Evolutionary conservation across 148 eudicot genomes (phyloP).

Genomic region (Rheum nobile): DNA sequence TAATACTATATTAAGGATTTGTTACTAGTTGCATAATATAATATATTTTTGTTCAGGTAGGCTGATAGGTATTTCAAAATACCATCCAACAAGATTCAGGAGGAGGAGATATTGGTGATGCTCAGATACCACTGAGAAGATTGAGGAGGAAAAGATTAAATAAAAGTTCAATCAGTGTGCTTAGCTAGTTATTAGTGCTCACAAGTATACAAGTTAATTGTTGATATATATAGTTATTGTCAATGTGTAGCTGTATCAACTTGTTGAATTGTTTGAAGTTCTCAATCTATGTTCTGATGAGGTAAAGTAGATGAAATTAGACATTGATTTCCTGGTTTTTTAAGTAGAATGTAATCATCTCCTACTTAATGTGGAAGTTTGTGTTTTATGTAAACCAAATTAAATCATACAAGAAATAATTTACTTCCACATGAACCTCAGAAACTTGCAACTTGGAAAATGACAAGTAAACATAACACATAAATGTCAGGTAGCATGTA

Average conservation of each 20-base stretch:
- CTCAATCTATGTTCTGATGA: too few relatives aligned
- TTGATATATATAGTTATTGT: too few relatives aligned
- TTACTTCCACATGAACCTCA: neutral
- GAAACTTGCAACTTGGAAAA: neutral
- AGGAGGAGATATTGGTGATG: conserved; percentile 30
- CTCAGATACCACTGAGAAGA: too few relatives aligned
- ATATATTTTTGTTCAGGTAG: conserved; percentile 20
- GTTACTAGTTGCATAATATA: neutral
- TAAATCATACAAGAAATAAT: neutral
- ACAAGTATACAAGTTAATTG: neutral
- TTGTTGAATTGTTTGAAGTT: too few relatives aligned
- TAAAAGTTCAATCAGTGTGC: neutral
- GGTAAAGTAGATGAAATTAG: neutral
- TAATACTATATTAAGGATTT: too few relatives aligned
- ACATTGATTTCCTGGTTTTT: neutral
- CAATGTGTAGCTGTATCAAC: too few relatives aligned
- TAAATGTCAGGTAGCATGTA: neutral
- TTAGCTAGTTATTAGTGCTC: neutral
- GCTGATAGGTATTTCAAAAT: conserved; percentile 4
- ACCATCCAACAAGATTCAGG: conserved; percentile 17
- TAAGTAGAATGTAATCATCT: too few relatives aligned
- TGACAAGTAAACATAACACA: neutral
- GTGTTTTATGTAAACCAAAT: neutral
- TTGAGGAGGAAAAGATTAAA: neutral
- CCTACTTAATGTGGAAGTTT: too few relatives aligned